These are phyloP conservation scores for Paecilomyces fulvus DNA, from an alignment of 2,329 filamentous ascomycete species.

Conservation along the genomic window DNA sequence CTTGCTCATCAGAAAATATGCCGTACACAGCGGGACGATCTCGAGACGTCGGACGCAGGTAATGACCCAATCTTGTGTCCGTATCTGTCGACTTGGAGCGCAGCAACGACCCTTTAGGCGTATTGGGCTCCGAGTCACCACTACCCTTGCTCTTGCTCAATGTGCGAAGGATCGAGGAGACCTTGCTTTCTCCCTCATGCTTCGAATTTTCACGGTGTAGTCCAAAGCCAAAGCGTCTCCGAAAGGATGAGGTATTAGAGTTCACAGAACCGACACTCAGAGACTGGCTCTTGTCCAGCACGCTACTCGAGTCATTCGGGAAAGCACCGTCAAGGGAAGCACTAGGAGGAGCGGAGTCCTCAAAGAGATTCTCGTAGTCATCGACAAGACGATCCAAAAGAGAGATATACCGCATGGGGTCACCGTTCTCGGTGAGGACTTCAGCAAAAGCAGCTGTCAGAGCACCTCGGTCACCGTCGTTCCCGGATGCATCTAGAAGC, in stretches of 20 bases:
- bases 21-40: conserved; percentile 44
- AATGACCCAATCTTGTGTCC: conserved; percentile 40
- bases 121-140: conserved; percentile 53
- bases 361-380: conserved; percentile 82
- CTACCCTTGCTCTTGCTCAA: conserved; percentile 69
- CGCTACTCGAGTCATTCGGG: conserved; percentile 51
- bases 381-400: conserved; percentile 81
- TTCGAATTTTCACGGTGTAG: conserved; percentile 74
- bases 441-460: conserved; percentile 85
- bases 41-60: conserved; percentile 47
- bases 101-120: conserved; percentile 58
- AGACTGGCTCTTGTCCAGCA: conserved; percentile 50
- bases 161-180: conserved; percentile 75
- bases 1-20: conserved; percentile 42
- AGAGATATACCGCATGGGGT: conserved; percentile 76
- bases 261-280: conserved; percentile 65
- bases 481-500: conserved; percentile 78
- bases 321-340: conserved; percentile 34
- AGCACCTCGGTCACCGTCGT: conserved; percentile 82
- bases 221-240: conserved; percentile 75
- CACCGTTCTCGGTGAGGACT: conserved; percentile 67
- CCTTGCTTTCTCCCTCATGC: conserved; percentile 57
- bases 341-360: conserved; percentile 46
- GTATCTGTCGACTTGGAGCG: conserved; percentile 74
- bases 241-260: conserved; percentile 78